Evolutionary conservation across 345 rosid species (phyloP), one percentile per base, ranked within the genome.

Genomic region (Salix udensis): DNA sequence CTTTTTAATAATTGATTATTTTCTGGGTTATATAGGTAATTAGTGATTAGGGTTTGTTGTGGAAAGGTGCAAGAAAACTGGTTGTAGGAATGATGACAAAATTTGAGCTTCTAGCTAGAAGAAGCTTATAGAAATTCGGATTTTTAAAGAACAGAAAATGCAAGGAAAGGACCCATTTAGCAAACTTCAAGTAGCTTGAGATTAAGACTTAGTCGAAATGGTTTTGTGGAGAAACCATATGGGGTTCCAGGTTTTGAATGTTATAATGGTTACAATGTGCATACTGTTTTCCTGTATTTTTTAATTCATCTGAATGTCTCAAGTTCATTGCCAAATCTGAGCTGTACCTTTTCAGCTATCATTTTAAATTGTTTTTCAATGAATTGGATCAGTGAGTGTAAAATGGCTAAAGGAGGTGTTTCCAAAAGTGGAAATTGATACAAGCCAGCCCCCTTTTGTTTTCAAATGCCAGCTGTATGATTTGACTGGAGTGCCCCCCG

Each of bases 321-420:
- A 15, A 26, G 61, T 55, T 10, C 46, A 2, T 28, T 55, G 36
- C 16, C 55, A 65, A 36, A 65, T 34, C 53, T 52, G n/a, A 40
- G 2, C 44, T 18, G 40, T 23, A 18, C 28, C 12, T 30, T 34
- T 36, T 71, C n/a, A 60, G 31, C 24, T 53, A 31, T 62, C 58
- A 75, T 13, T 34, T 69, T 39, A n/a, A 58, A n/a, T 58, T 58
- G 28, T 23, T 67, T 55, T 60, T 19, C 36, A 71, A 73, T 77
- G 72, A 68, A 62, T 48, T 77, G 50, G 77, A 77, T 74, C 84
- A 96, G 98, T 94, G 79, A 92, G 89, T 72, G 94, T 96, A 23
- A 96, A 96, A 87, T 94, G 98, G 99, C 98, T 90, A 36, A 96
- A 94, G 90, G 89, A 92, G 76, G 89, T 96, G 44, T 92, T 92